phyloP scores from a whole-genome alignment of 179 eudicot genomes.

The Drosera spatulata region DNA sequence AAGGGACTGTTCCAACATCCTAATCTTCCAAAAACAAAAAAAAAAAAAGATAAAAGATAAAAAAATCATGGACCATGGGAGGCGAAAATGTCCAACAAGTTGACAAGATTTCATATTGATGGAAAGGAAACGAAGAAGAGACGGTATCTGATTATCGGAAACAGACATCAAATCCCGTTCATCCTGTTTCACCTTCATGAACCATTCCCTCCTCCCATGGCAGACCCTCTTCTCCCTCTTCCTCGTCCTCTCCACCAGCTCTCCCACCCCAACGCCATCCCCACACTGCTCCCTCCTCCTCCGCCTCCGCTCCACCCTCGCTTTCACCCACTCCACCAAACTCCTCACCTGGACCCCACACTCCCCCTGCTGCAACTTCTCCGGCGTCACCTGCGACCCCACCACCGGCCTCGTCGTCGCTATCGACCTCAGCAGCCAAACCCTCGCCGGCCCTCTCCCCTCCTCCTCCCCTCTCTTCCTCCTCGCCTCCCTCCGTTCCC shows the following conservation, averaged over 20 bases:
- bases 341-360: conserved; percentile 4
- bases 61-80: too few relatives aligned
- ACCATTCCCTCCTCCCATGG: neutral
- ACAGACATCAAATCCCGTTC: too few relatives aligned
- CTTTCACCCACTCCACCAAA: conserved; percentile 1
- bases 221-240: neutral
- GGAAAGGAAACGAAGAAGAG: too few relatives aligned
- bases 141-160: too few relatives aligned
- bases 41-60: too few relatives aligned
- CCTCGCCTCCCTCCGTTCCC: conserved; percentile 18
- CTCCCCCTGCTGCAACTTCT: conserved; percentile 23
- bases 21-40: too few relatives aligned
- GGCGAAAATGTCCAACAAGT: too few relatives aligned
- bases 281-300: conserved; percentile 13
- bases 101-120: too few relatives aligned
- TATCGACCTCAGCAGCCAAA: conserved; percentile 16
- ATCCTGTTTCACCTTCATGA: too few relatives aligned
- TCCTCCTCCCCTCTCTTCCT: conserved; percentile 8
- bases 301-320: conserved; percentile 8
- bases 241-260: conserved; percentile 2
- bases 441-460: conserved; percentile 5
- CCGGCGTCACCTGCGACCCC: conserved; percentile 18
- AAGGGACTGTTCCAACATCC: too few relatives aligned
- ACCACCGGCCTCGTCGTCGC: conserved; percentile 18
- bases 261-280: neutral